Conservation (phyloP, 1,284 basidiomycete species). For the Fomes fomentarius region DNA sequence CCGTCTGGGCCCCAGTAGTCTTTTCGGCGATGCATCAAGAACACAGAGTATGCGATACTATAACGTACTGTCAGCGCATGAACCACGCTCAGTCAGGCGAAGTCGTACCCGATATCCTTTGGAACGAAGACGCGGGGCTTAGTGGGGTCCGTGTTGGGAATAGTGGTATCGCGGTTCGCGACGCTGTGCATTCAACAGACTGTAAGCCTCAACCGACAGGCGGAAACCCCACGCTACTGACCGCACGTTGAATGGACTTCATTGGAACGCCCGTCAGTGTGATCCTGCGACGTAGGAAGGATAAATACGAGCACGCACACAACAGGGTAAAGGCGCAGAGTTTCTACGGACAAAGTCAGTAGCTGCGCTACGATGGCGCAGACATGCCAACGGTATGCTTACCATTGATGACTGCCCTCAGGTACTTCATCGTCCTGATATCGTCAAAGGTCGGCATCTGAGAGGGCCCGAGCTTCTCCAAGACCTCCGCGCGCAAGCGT, state of each 20-base stretch:
- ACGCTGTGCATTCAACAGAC: slow-evolving; percentile 8
- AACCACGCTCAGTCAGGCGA: too few species aligned
- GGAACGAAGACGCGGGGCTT: slow-evolving; percentile 32
- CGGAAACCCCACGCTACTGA: slow-evolving; percentile 3
- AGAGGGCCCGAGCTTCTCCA: slow-evolving; percentile 37
- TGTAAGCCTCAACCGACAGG: neutral
- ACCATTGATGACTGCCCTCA: slow-evolving; percentile 39
- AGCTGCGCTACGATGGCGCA: neutral
- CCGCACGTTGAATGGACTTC: slow-evolving; percentile 33
- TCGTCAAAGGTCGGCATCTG: slow-evolving; percentile 43
- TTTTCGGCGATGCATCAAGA: slow-evolving; percentile 33
- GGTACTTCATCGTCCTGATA: slow-evolving; percentile 40
- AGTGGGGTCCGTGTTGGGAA: slow-evolving; percentile 26
- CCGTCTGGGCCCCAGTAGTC: slow-evolving; percentile 37
- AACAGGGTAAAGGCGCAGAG: slow-evolving; percentile 35
- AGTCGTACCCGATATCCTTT: slow-evolving; percentile 22
- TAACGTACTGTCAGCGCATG: neutral
- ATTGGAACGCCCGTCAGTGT: neutral
- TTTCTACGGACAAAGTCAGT: slow-evolving; percentile 28
- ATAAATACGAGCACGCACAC: slow-evolving; percentile 32
- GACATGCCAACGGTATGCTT: neutral
- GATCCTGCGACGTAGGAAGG: neutral
- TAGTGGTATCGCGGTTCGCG: slow-evolving; percentile 21
- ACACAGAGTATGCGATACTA: slow-evolving; percentile 30
- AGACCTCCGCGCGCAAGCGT: slow-evolving; percentile 45